A percentile compares a stretch with the other conserved stretches of the same genome.
These are phyloP conservation scores for Neoboletus brunneissimus DNA, from an alignment of 768 basidiomycete genomes.

Conservation along the genomic window DNA sequence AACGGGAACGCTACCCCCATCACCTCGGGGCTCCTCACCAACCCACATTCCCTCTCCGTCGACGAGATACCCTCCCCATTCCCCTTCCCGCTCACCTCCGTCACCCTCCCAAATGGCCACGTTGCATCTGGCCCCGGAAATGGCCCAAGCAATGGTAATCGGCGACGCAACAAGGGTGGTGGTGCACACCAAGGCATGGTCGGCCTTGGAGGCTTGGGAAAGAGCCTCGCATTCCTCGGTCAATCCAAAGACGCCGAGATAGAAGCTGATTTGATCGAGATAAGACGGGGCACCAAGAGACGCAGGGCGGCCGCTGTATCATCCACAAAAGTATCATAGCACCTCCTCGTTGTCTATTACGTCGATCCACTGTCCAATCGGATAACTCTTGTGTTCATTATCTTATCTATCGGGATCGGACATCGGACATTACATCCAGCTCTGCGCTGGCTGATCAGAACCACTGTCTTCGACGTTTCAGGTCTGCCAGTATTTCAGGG, in stretches of 20 bases:
- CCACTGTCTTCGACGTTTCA: no score
- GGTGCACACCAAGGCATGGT: conserved; percentile 55
- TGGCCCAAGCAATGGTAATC: conserved; percentile 38
- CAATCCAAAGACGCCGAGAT: conserved; percentile 65
- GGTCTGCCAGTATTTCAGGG: no score
- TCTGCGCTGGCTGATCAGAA: no score
- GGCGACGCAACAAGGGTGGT: conserved; percentile 50
- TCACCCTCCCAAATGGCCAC: conserved; percentile 39
- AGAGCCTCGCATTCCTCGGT: conserved; percentile 59
- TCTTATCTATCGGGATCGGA: conserved; percentile 32
- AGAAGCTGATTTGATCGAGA: conserved; percentile 75
- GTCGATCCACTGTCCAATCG: neutral
- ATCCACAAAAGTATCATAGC: conserved; percentile 31
- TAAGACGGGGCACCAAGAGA: conserved; percentile 70
- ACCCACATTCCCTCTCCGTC: conserved; percentile 81
- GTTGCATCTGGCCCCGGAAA: conserved; percentile 34
- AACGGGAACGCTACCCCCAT: conserved; percentile 53
- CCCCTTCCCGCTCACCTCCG: conserved; percentile 67
- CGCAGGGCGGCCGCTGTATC: conserved; percentile 33
- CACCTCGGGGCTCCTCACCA: conserved; percentile 66
- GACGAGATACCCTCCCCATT: conserved; percentile 87
- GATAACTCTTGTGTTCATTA: conserved; percentile 9
- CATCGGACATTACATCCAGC: no score
- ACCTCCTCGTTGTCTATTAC: neutral
- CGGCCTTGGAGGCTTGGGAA: conserved; percentile 64